Evolutionary conservation across 768 basidiomycete genomes (phyloP), one percentile per base, ranked within the genome.

Genomic region (Pholiota molesta): DNA sequence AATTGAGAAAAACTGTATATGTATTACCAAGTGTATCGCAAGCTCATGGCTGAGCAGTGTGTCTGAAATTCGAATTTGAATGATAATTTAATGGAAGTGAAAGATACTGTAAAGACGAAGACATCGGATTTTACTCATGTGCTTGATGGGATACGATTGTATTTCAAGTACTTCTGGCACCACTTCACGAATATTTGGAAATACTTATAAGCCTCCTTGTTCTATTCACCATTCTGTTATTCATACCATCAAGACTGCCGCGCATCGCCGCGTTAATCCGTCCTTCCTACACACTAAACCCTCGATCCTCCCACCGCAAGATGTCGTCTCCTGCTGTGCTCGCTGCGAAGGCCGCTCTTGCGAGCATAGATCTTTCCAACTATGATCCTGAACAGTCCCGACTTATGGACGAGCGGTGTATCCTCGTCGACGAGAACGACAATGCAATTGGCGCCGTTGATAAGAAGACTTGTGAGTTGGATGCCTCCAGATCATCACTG

Each of bases 321-420:
- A 86, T 86, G 84, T 66, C 82, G 52, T 90, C 86, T 51, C 88
- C 80, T 62, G 89, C 90, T 52, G 78, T 86, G 59, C 70, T 76
- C 59, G 88, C 89, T 62, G 88, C 89, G 19, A 79, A 77, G 61
- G 82, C 86, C 59, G 81, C 83, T 47, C 85, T 94, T 64, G 85
- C 90, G 11, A 88, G 79, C 69, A 80, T 96, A 66, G 92, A 95
- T 73, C 80, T 97, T 47, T 86, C 87, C 17, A 82, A 72, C 63
- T 98, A 98, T 83, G 96, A 98, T 73, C 84, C 90, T 11, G 94
- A 95, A 69, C 97, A 98, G 73, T 93, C 94, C 37, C 84, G 90
- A 63, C 82, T 99, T 61, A 99, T 99, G 97, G 93, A 95, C 68
- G 97, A 99, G 76, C 81, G 88, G 59, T 96, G 96, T 69, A 96